phyloP scores from a whole-genome alignment of 75 land plant genomes.

The Cunninghamia lanceolata region DNA sequence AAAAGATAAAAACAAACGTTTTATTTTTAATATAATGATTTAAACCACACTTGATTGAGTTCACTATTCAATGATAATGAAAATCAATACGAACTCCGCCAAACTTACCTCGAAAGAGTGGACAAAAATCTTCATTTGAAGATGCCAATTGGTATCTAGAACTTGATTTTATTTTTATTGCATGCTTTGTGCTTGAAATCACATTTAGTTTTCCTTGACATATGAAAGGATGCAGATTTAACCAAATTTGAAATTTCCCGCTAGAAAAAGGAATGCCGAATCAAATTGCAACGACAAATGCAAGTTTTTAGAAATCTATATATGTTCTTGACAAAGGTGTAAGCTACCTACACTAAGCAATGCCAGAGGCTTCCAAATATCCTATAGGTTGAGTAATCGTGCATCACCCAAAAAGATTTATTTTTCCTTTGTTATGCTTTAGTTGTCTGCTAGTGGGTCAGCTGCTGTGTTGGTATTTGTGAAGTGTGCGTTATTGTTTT shows the following conservation, averaged over 20 bases:
- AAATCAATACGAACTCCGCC: constrained; percentile 14
- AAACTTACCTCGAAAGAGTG: constrained; percentile 26
- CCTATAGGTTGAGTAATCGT: too few species aligned
- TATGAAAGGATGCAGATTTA: constrained; percentile 1
- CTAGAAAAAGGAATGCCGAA: background rate
- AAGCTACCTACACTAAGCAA: background rate
- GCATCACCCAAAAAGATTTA: too few species aligned
- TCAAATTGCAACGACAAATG: background rate
- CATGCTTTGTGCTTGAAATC: constrained; percentile 31
- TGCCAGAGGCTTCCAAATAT: background rate
- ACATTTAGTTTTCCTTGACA: constrained; percentile 26
- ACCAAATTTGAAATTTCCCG: background rate
- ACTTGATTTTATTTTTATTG: constrained; percentile 25
- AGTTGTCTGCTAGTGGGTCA: too few species aligned
- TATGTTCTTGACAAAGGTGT: background rate
- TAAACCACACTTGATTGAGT: constrained; percentile 17
- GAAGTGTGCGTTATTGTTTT: too few species aligned
- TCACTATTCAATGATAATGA: constrained; percentile 22
- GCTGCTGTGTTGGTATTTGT: too few species aligned
- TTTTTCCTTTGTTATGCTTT: too few species aligned
- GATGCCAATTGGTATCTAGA: constrained; percentile 23
- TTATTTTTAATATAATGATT: background rate
- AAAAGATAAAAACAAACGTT: constrained; percentile 3
- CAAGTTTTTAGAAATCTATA: background rate
- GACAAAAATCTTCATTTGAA: constrained; percentile 26